A percentile compares a stretch with the other conserved stretches of the same genome.
phyloP scores from a whole-genome alignment of 2,329 filamentous ascomycete species.

The Elsinoe arachidis region DNA sequence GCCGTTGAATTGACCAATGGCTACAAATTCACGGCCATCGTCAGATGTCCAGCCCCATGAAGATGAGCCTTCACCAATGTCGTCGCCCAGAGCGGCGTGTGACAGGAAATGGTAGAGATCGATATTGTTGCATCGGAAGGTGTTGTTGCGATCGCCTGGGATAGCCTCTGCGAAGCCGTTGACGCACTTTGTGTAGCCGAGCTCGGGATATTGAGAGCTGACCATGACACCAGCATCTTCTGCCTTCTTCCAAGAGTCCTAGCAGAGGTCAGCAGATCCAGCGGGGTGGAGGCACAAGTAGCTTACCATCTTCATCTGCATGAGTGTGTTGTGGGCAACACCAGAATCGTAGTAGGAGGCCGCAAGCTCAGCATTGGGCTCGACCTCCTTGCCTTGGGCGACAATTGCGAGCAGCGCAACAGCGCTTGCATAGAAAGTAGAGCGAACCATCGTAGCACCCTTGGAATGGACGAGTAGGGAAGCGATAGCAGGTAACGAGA shows the following conservation, averaged over 20 bases:
- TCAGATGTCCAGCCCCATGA: conserved; percentile 48
- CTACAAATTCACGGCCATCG: conserved; percentile 46
- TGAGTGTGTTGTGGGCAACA: background rate
- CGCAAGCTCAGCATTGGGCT: conserved; percentile 7
- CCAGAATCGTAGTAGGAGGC: background rate
- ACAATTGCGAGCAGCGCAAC: background rate
- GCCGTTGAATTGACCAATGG: conserved; percentile 47
- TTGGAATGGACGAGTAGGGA: background rate
- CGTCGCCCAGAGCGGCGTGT: conserved; percentile 46
- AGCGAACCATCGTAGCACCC: background rate
- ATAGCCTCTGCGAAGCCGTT: background rate
- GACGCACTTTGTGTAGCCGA: background rate
- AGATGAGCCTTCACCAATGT: conserved; percentile 35
- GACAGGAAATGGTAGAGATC: conserved; percentile 50
- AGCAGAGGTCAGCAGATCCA: background rate
- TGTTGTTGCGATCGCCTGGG: background rate
- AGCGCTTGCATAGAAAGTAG: background rate
- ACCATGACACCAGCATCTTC: background rate
- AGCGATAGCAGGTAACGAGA: background rate
- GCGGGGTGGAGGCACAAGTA: background rate
- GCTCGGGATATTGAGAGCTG: conserved; percentile 4
- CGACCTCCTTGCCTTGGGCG: background rate
- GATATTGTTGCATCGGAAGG: conserved; percentile 35
- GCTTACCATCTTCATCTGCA: background rate
- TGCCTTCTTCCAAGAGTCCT: background rate